Base-by-base conservation (phyloP, 805 yeast genomes). In the Candida manassasensis region DNA sequence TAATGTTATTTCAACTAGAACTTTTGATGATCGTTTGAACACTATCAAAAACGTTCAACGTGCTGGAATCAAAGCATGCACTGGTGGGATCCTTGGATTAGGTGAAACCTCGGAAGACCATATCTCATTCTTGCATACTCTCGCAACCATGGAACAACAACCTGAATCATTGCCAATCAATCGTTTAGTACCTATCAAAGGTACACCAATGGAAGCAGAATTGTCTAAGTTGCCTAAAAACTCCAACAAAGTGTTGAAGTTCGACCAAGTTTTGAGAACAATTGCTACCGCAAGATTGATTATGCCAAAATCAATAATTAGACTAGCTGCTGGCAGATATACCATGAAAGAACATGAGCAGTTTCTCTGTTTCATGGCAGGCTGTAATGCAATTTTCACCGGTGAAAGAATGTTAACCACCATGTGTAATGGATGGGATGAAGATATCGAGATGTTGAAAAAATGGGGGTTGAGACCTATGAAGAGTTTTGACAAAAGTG, bases 101-200 rank as follows among this genome's bases (percentile, higher is more conserved):
- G 93, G 90, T 11, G 93, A 84, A 51, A 75, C 85, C 7, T 66
- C 64, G 19, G 81, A 77, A 3, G 90, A 84, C 52, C 88, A 80
- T 47, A 60, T 84, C 31, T 76, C 84, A 2, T 81, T 84, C 41
- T 50, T 82, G 29, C 66, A 77, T 49, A 81, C 89, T 0, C 58
- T 84, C 39, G 67, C 87, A 1, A 83, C 79, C 5, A 66, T 84
- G 78, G 69, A 71, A 2, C 57, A 65, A n/a, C 90, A 84, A 45
- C 93, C 93, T 1, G 93, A 84, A 55, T 79, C 87, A 1, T 65
- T 84, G 36, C 93, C 93, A n/a, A 81, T 84, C 44, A 84, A 84
- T 53, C 68, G 84, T 47, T 63, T 84, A 31, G 86, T 84, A n/a
- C 78, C 88, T 2, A 83, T 84, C 36, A 74, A 79, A 41, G 93